Evolutionary conservation across 805 yeast genomes (phyloP), one percentile per base, ranked within the genome.

Genomic region (Nakazawaea pomicola): DNA sequence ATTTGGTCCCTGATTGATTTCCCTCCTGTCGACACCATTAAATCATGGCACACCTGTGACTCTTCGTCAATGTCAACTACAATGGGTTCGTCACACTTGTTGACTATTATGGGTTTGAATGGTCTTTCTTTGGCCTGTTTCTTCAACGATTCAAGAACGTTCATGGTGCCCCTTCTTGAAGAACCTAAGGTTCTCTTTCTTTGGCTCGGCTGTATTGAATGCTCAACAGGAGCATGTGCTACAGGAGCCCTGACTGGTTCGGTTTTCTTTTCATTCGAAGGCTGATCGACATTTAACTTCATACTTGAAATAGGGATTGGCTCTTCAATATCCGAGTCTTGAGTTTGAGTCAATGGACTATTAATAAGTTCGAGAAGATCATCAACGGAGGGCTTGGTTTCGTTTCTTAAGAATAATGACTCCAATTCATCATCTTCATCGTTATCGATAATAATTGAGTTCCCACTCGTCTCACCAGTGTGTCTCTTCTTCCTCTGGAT

Each of bases 1-100:
- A 39, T 43, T 14, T 47, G 52, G n/a, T 46, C 49, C 12, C 33
- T 44, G 6, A 32, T 34, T 3, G 21, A 12, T 24, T 21, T 27
- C 29, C 21, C 16, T 12, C 14, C n/a, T n/a, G n/a, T n/a, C n/a
- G n/a, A n/a, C n/a, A n/a, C n/a, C n/a, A n/a, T n/a, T n/a, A n/a
- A n/a, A n/a, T n/a, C n/a, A n/a, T n/a, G n/a, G n/a, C n/a, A n/a
- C 17, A 30, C 23, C 14, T 31, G 16, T 7, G 16, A 24, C 15
- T 33, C 34, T 4, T 24, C 19, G 8, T 31, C 33, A 31, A 37
- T 35, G 1, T 28, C 39, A 25, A 32, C 38, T 5, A 38, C 27
- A 9, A 34, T 29, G 11, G 38, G 31, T n/a, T 31, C 27, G 8
- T 30, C 14, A 28, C 20, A 19, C 21, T 33, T 29, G 17, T 27